Percentiles rank a stretch among this genome's conserved stretches.
Evolutionary conservation across 306 rosid genomes (phyloP).

Genomic region (Bauhinia variegata): DNA sequence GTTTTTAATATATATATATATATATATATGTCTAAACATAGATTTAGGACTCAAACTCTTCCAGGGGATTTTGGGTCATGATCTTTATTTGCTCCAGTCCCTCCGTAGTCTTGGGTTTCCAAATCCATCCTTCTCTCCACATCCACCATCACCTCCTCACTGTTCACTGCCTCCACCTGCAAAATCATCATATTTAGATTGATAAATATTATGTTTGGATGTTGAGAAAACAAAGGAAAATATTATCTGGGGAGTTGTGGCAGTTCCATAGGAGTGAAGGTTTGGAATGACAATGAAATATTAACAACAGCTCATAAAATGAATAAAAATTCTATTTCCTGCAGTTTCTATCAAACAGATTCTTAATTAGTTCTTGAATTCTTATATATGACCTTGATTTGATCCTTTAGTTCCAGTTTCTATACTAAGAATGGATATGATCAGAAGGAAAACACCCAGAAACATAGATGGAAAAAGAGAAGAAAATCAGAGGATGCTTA

Average conservation of each 20-base stretch:
- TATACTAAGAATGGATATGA: too few relatives aligned
- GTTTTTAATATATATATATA: neutral
- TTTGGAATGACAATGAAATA: neutral
- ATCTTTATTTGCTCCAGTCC: slow-evolving; percentile 52
- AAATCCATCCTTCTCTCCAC: slow-evolving; percentile 43
- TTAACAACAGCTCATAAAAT: neutral
- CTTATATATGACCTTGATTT: neutral
- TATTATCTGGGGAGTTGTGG: neutral
- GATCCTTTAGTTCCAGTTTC: neutral
- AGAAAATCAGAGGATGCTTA: slow-evolving; percentile 28
- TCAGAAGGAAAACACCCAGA: too few relatives aligned
- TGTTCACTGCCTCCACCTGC: slow-evolving; percentile 34
- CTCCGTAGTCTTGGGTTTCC: slow-evolving; percentile 52
- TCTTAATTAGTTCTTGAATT: too few relatives aligned
- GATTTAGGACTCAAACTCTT: slow-evolving; percentile 24
- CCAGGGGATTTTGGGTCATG: slow-evolving; percentile 56
- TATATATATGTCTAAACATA: neutral
- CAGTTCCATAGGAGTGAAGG: neutral
- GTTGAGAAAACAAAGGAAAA: neutral
- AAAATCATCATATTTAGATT: neutral
- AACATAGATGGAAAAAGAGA: neutral
- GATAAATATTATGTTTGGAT: neutral
- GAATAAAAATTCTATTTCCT: neutral
- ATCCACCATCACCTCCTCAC: slow-evolving; percentile 4
- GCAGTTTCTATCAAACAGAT: too few relatives aligned